Base-by-base conservation (phyloP, 1,284 basidiomycete genomes). In the Pisolithus thermaeus region DNA sequence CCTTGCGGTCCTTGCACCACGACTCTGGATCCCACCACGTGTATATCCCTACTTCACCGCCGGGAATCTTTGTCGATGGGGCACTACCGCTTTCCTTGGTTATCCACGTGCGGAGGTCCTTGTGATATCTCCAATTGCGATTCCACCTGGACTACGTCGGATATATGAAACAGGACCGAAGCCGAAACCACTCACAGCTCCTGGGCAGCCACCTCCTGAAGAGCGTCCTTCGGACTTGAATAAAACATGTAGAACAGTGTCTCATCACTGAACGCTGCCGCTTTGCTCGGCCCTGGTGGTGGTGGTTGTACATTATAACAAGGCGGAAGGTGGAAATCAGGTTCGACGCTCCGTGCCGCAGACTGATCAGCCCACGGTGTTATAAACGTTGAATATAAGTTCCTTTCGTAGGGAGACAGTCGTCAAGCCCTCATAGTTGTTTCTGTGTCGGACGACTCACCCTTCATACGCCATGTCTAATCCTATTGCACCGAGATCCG, bases 221-320 rank as follows among this genome's bases (percentile, higher is more conserved):
- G 74, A 30, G 90, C 84, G 71, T 99, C 96, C 62, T 92, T 77
- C 51, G 96, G 93, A 69, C 85, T 87, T 54, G 92, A 87, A 74
- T 99, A 99, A 76, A 99, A 99, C 83, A 97, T 96, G 79, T 93
- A 97, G 73, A 99, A 98, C 37, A 99, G 73, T 27, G 96, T 98
- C 74, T 99, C 96, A 70, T 99, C 96, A 65, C 88, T 90, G 70
- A 99, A 97, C 56, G 87, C 87, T 8, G 80, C 78, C 30, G 91
- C 87, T 74, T 98, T 99, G 58, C 73, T 81, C 54, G 92, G 87
- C 6, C 92, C 90, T 38, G 92, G 90, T 44, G 93, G 85, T 25
- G 92, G 90, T 32, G 96, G 86, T 60, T 92, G 89, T 40, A 98
- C 95, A 66, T 88, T 93, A 65, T 98, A 98, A 73, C 95, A 98